phyloP scores from a whole-genome alignment of 1,284 basidiomycete species.

The Trichosporon coremiiforme region DNA sequence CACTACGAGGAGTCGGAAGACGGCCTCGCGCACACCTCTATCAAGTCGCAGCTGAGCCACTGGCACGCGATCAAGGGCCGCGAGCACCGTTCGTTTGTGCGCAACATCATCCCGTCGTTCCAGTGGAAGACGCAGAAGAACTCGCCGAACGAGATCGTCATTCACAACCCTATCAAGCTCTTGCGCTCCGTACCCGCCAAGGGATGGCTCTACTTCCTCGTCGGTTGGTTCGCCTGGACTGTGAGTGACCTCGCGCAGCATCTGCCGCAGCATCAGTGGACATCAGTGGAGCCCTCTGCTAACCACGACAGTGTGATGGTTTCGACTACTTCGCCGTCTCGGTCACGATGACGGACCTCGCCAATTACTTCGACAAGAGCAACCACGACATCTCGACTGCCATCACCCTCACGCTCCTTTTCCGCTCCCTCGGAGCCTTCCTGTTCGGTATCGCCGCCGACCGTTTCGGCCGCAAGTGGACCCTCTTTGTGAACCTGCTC shows the following conservation, averaged over 20 bases:
- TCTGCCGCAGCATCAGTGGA: neutral
- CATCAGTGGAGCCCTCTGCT: neutral
- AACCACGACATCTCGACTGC: slow-evolving; percentile 61
- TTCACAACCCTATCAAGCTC: slow-evolving; percentile 12
- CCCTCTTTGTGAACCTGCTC: slow-evolving; percentile 74
- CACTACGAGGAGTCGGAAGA: neutral
- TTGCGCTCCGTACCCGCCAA: neutral
- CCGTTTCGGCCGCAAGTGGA: slow-evolving; percentile 78
- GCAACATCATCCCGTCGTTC: slow-evolving; percentile 6
- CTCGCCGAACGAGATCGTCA: slow-evolving; percentile 6
- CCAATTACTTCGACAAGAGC: slow-evolving; percentile 30
- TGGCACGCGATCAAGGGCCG: slow-evolving; percentile 10
- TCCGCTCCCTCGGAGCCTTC: slow-evolving; percentile 84
- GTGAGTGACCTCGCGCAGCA: neutral
- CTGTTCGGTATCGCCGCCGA: slow-evolving; percentile 77
- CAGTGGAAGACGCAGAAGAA: slow-evolving; percentile 16
- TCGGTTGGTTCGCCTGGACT: slow-evolving; percentile 8
- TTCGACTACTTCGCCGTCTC: slow-evolving; percentile 24
- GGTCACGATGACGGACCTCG: slow-evolving; percentile 25
- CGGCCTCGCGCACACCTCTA: neutral
- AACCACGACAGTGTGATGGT: neutral
- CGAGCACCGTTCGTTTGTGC: slow-evolving; percentile 2
- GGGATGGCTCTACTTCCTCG: slow-evolving; percentile 3
- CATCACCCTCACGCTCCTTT: slow-evolving; percentile 90
- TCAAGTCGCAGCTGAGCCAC: slow-evolving; percentile 15